Conservation (phyloP, 345 rosid genomes). For the Camelina hispida region DNA sequence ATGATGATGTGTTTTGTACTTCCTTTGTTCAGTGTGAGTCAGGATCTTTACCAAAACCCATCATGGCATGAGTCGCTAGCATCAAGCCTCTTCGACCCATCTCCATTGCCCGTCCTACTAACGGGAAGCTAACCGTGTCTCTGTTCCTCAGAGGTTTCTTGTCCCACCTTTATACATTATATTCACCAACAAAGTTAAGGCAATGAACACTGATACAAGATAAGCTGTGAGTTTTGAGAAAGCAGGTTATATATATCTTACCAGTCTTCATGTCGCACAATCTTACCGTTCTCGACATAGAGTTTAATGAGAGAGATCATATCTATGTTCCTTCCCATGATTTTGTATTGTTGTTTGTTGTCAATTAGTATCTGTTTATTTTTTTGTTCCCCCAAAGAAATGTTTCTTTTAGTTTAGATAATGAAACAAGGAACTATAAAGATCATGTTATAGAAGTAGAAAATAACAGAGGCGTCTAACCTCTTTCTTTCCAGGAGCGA, state of each 20-base stretch:
- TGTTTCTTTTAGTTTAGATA: background rate
- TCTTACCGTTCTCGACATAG: conserved; percentile 70
- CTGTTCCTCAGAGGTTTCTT: conserved; percentile 75
- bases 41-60: conserved; percentile 91
- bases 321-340: conserved; percentile 70
- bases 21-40: conserved; percentile 22
- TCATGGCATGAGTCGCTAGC: conserved; percentile 88
- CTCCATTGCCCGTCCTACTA: conserved; percentile 68
- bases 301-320: conserved; percentile 86
- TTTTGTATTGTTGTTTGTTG: conserved; percentile 83
- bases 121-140: conserved; percentile 60
- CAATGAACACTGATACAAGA: background rate
- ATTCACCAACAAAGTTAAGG: background rate
- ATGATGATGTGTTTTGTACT: background rate
- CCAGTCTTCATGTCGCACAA: conserved; percentile 91
- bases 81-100: conserved; percentile 72
- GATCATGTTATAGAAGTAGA: too few relatives aligned
- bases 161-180: conserved; percentile 72
- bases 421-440: background rate
- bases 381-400: conserved; percentile 2
- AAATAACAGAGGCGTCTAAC: conserved; percentile 44
- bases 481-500: conserved; percentile 66
- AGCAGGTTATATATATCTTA: conserved; percentile 37
- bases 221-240: background rate
- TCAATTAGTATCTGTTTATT: conserved; percentile 69